These are phyloP conservation scores for Linnemannia zychae DNA, from an alignment of 192 early-diverging fungal genomes.

Conservation along the genomic window DNA sequence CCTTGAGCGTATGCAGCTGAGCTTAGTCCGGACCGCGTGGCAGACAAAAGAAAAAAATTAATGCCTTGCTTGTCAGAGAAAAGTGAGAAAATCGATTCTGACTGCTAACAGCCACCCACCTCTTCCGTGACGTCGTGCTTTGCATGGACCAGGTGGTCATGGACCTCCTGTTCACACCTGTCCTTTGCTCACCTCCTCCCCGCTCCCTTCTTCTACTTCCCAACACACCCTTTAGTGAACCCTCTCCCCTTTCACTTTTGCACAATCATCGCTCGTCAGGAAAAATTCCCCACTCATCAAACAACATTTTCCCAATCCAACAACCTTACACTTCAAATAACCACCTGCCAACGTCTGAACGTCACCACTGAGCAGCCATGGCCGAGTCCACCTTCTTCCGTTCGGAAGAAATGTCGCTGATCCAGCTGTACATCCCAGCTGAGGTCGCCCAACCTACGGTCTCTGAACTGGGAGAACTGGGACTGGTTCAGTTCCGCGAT, in stretches of 20 bases:
- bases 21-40: background rate
- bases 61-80: background rate
- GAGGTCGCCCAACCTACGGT: slow-evolving; percentile 96
- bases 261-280: background rate
- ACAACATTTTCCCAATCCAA: background rate
- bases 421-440: slow-evolving; percentile 96
- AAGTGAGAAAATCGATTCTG: background rate
- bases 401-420: slow-evolving; percentile 97
- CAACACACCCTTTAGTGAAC: background rate
- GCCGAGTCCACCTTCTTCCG: slow-evolving; percentile 81
- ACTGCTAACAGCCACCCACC: background rate
- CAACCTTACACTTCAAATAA: background rate
- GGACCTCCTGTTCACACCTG: background rate
- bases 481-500: slow-evolving; percentile 96
- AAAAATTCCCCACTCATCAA: background rate
- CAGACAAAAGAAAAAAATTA: background rate
- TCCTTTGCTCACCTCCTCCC: background rate
- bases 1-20: background rate
- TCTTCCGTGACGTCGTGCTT: background rate
- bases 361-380: slow-evolving; percentile 48
- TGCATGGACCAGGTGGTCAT: background rate
- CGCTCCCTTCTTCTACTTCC: background rate
- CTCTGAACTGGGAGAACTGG: slow-evolving; percentile 95
- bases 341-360: background rate
- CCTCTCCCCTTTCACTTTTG: background rate